A percentile compares a stretch with the other conserved stretches of the same genome.
Evolutionary conservation across 1,284 basidiomycete genomes (phyloP).

Genomic region (Melanopsichium pennsylvanicum): DNA sequence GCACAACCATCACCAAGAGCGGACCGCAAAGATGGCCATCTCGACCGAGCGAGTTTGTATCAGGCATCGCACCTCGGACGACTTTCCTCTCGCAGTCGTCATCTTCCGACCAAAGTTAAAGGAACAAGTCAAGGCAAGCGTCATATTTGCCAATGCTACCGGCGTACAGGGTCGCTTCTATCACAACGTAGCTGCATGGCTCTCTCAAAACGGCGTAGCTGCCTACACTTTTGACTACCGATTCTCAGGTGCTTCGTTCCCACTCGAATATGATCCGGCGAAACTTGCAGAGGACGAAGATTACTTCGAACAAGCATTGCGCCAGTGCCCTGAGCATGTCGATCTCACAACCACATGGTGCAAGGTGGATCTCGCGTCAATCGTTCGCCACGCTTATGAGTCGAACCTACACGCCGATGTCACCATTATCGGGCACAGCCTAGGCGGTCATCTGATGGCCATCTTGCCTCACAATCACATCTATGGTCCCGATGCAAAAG

Average conservation of each 20-base stretch:
- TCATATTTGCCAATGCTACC: conserved; percentile 51
- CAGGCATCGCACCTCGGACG: conserved; percentile 30
- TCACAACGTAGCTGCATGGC: conserved; percentile 45
- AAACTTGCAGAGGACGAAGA: conserved; percentile 47
- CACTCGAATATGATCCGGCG: conserved; percentile 27
- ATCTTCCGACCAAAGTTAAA: conserved; percentile 35
- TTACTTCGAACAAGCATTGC: conserved; percentile 42
- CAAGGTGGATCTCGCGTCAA: conserved; percentile 46
- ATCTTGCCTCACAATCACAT: conserved; percentile 32
- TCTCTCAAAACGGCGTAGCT: conserved; percentile 44
- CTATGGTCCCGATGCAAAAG: conserved; percentile 40
- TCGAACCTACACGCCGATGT: conserved; percentile 35
- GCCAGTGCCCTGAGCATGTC: conserved; percentile 27
- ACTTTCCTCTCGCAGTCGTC: conserved; percentile 42
- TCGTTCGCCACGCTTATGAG: conserved; percentile 36
- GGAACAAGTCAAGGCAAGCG: conserved; percentile 17
- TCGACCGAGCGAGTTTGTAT: conserved; percentile 13
- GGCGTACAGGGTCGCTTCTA: conserved; percentile 56
- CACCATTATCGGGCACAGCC: conserved; percentile 47
- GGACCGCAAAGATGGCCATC: too few relatives aligned
- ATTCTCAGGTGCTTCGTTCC: conserved; percentile 50
- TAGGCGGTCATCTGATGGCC: conserved; percentile 52
- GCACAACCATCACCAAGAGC: too few relatives aligned
- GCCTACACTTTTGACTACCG: conserved; percentile 56
- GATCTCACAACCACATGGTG: conserved; percentile 55